phyloP scores from a whole-genome alignment of 1,139 yeast species.

The Ogataea hybrid region DNA sequence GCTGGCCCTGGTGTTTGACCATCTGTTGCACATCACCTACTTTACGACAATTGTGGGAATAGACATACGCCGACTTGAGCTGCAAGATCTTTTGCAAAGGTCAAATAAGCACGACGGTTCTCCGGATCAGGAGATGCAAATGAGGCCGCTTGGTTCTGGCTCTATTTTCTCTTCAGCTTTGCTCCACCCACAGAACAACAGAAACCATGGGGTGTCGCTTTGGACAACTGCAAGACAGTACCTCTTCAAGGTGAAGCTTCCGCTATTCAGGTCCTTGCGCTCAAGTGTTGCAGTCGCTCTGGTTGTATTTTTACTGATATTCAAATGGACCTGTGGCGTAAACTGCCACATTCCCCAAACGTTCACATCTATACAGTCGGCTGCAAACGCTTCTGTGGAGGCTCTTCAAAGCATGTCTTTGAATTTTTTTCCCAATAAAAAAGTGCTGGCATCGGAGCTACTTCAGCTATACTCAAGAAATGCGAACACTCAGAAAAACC shows the following conservation, averaged over 20 bases:
- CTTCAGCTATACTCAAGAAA: slow-evolving; percentile 11
- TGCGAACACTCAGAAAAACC: slow-evolving; percentile 3
- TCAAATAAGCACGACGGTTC: slow-evolving; percentile 16
- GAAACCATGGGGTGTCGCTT: slow-evolving; percentile 27
- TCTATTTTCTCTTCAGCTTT: slow-evolving; percentile 21
- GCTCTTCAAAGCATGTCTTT: slow-evolving; percentile 16
- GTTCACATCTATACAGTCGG: not conserved
- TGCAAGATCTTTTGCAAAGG: slow-evolving; percentile 47
- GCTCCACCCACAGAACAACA: slow-evolving; percentile 16
- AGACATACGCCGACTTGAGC: slow-evolving; percentile 62
- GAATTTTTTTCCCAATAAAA: slow-evolving; percentile 29
- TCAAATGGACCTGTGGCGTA: slow-evolving; percentile 32
- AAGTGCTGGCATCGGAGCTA: slow-evolving; percentile 29
- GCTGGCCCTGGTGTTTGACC: slow-evolving; percentile 46
- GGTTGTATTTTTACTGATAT: slow-evolving; percentile 25
- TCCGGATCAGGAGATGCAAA: slow-evolving; percentile 1
- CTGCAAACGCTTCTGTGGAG: slow-evolving; percentile 1
- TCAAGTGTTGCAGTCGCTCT: slow-evolving; percentile 27
- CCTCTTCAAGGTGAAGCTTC: slow-evolving; percentile 38
- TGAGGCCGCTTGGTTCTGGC: slow-evolving; percentile 22
- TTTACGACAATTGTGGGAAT: slow-evolving; percentile 63
- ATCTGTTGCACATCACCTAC: slow-evolving; percentile 57
- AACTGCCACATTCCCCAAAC: not conserved
- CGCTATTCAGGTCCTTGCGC: slow-evolving; percentile 31
- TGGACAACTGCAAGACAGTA: slow-evolving; percentile 37